Base-by-base conservation (phyloP, 306 rosid species). In the Arachis stenosperma region DNA sequence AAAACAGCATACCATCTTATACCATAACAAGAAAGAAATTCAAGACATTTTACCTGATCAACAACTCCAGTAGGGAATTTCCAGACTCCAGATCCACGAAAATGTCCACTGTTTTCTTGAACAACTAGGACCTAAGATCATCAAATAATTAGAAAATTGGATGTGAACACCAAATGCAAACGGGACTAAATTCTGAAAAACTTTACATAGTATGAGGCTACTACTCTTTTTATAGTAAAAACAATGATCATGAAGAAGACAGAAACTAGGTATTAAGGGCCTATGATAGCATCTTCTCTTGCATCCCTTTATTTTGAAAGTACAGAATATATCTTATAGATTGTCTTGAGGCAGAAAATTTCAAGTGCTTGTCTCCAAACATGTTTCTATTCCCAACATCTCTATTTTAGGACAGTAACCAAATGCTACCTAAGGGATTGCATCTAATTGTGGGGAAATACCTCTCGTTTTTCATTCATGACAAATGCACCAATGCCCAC, bases 1-100 rank as follows among this genome's bases (percentile, higher is more conserved):
- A 22, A 55, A 6, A n/a, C n/a, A 56, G 50, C 56, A 22, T 54
- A 30, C 8, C 37, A 14, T 75, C 12, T 60, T 47, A 48, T 8
- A 44, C 39, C 42, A 27, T 47, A 57, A 30, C 6, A 54, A 69
- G 71, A 46, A 64, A 66, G 54, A 8, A n/a, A 55, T 30, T 29
- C 56, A 30, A 73, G 55, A 48, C 13, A 42, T 75, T 75, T 54
- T 70, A 89, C 97, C 90, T 91, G 84, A 14, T 91, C 90, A 29
- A 84, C 90, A 79, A 79, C 81, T 78, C 97, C 97, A 5, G 97
- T 91, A 36, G 97, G 96, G 43, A 86, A 68, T 73, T 91, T 91
- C 97, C 97, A 91, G 52, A 86, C 62, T 12, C 92, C 92, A 50
- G 63, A 76, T 27, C 88, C 85, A 22, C 73, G 65, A 59, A 85